Evolutionary conservation across 352 stramenopile genomes (phyloP).

Genomic region (Globisporangium nodosum): DNA sequence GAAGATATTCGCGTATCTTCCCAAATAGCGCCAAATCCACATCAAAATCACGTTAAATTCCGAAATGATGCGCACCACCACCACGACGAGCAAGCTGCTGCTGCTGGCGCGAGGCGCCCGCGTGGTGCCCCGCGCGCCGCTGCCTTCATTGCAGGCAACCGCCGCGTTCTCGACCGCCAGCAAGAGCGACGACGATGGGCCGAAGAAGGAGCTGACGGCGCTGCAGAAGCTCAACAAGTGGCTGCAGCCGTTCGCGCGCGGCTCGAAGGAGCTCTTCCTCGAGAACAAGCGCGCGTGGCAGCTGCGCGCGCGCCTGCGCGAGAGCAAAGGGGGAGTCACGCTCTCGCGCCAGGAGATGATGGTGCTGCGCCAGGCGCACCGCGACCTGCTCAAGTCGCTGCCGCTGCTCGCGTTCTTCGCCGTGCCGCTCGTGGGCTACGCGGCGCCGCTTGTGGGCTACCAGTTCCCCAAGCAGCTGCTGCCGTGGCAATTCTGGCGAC

Average conservation of each 20-base stretch:
- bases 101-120: no score
- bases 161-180: slow-evolving; percentile 1
- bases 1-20: neutral
- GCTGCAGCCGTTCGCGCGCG: slow-evolving; percentile 73
- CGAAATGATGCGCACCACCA: no score
- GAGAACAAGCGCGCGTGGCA: slow-evolving; percentile 80
- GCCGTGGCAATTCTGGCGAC: slow-evolving; percentile 83
- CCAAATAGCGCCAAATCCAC: neutral
- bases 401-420: slow-evolving; percentile 71
- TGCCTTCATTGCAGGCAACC: no score
- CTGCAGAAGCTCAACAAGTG: slow-evolving; percentile 82
- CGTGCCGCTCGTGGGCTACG: slow-evolving; percentile 66
- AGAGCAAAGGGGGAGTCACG: slow-evolving; percentile 12
- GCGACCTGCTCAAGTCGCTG: slow-evolving; percentile 81
- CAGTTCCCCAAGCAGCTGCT: slow-evolving; percentile 82
- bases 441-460: slow-evolving; percentile 71
- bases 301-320: slow-evolving; percentile 53
- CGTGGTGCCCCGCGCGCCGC: no score
- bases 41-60: no score
- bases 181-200: neutral
- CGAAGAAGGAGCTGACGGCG: slow-evolving; percentile 38
- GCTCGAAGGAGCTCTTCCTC: slow-evolving; percentile 58
- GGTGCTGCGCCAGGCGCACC: slow-evolving; percentile 71
- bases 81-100: no score
- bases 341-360: slow-evolving; percentile 75